Evolutionary conservation across 2,329 filamentous ascomycete genomes (phyloP).

Genomic region (Aspergillus sp.): DNA sequence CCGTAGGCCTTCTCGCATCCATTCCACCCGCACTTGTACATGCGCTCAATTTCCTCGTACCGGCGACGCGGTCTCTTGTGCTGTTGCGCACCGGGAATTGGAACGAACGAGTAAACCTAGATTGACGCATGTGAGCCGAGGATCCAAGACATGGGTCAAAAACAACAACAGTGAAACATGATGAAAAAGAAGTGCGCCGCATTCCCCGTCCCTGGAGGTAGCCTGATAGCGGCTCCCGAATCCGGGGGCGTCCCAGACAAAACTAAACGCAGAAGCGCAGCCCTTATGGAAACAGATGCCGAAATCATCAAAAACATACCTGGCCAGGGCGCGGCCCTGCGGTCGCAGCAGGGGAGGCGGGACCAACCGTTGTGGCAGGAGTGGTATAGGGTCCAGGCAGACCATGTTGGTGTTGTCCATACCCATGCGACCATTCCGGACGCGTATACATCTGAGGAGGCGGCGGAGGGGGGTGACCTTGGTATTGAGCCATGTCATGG

Average conservation of each 20-base stretch:
- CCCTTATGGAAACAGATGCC: slow-evolving; percentile 31
- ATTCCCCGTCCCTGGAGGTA: slow-evolving; percentile 14
- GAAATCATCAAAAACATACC: slow-evolving; percentile 53
- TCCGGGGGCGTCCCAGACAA: slow-evolving; percentile 30
- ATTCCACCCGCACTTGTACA: slow-evolving; percentile 99
- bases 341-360: slow-evolving; percentile 59
- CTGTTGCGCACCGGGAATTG: slow-evolving; percentile 93
- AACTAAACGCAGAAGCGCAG: slow-evolving; percentile 26
- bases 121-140: slow-evolving; percentile 28
- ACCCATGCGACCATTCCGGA: slow-evolving; percentile 47
- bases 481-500: slow-evolving; percentile 80
- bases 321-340: slow-evolving; percentile 62
- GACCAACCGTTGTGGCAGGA: slow-evolving; percentile 58
- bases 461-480: slow-evolving; percentile 47
- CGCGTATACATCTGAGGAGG: slow-evolving; percentile 50
- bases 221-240: slow-evolving; percentile 17
- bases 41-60: slow-evolving; percentile 98
- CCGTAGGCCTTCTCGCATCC: slow-evolving; percentile 98
- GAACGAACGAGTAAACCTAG: slow-evolving; percentile 95
- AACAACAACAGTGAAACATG: slow-evolving; percentile 4
- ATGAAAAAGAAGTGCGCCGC: slow-evolving; percentile 23
- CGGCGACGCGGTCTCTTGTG: slow-evolving; percentile 91
- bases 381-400: slow-evolving; percentile 50
- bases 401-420: slow-evolving; percentile 48
- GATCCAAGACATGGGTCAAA: not conserved